Conservation (phyloP, 768 basidiomycete genomes). For the Lactarius trivialis region DNA sequence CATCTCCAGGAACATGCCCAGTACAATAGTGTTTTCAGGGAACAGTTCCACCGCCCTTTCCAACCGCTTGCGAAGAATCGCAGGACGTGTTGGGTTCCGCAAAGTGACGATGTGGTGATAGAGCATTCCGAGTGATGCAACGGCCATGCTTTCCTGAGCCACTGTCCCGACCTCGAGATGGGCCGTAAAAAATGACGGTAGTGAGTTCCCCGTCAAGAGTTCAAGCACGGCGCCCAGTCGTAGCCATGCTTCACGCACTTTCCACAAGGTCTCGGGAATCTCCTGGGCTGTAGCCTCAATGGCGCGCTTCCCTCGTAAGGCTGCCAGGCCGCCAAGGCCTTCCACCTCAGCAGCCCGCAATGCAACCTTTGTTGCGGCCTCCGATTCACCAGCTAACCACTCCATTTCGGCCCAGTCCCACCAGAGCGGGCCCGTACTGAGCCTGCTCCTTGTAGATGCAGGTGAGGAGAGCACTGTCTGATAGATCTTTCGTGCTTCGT, state of each 20-base stretch:
- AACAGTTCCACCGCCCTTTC: conserved; percentile 50
- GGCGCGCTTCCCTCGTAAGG: conserved; percentile 58
- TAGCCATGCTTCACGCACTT: conserved; percentile 58
- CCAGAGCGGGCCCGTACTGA: conserved; percentile 49
- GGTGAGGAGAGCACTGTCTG: conserved; percentile 53
- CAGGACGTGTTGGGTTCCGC: conserved; percentile 51
- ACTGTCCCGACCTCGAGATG: conserved; percentile 22
- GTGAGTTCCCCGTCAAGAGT: conserved; percentile 43
- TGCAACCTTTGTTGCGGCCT: conserved; percentile 47
- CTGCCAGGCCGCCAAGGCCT: conserved; percentile 44
- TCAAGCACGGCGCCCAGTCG: conserved; percentile 61
- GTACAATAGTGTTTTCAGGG: conserved; percentile 62
- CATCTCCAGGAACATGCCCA: conserved; percentile 69
- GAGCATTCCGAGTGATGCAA: conserved; percentile 51
- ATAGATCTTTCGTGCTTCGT: conserved; percentile 75
- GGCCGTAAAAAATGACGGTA: conserved; percentile 34
- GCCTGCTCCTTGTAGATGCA: conserved; percentile 31
- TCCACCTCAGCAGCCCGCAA: conserved; percentile 49
- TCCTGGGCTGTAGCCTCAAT: conserved; percentile 44
- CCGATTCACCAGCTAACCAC: conserved; percentile 53
- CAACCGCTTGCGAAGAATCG: conserved; percentile 50
- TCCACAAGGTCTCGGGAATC: conserved; percentile 35
- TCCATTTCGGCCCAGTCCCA: conserved; percentile 85
- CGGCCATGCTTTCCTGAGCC: conserved; percentile 48
- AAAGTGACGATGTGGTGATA: conserved; percentile 53